These are phyloP conservation scores for Chaetomium globosum DNA, from an alignment of 2,329 filamentous ascomycete species.

Conservation along the genomic window DNA sequence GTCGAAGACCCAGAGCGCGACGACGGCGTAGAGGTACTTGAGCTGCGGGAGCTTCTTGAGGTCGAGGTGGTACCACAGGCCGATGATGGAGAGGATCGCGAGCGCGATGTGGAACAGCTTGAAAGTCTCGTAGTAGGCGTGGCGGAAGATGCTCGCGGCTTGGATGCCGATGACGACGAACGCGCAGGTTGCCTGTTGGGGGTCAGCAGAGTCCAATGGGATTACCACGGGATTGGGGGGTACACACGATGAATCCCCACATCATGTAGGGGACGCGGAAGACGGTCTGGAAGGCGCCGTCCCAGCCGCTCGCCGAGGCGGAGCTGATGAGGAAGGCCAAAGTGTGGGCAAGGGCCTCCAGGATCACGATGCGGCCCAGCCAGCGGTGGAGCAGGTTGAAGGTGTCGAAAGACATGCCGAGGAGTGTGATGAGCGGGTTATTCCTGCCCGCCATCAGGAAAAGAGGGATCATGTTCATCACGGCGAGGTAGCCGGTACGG, in stretches of 20 bases:
- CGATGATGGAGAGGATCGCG: conserved; percentile 62
- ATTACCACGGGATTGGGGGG: neutral
- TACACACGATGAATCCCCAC: conserved; percentile 65
- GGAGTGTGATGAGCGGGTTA: conserved; percentile 72
- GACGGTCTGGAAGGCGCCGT: conserved; percentile 43
- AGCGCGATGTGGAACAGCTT: conserved; percentile 70
- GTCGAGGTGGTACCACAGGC: conserved; percentile 68
- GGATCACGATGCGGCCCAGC: conserved; percentile 74
- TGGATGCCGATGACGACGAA: conserved; percentile 68
- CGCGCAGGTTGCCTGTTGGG: conserved; percentile 56
- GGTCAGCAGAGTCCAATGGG: conserved; percentile 23
- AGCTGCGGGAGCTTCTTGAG: conserved; percentile 59
- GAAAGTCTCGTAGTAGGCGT: conserved; percentile 80
- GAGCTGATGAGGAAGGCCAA: conserved; percentile 58
- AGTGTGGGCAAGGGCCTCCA: conserved; percentile 69
- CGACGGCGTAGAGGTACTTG: conserved; percentile 61
- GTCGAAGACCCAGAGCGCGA: conserved; percentile 70
- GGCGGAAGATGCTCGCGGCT: conserved; percentile 69
- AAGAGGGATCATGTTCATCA: conserved; percentile 77
- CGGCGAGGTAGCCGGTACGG: conserved; percentile 68
- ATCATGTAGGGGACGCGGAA: conserved; percentile 53
- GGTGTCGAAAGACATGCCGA: conserved; percentile 77
- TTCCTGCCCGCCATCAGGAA: conserved; percentile 75
- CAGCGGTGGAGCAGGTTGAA: conserved; percentile 82
- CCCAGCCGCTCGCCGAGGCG: conserved; percentile 53